A percentile compares a stretch with the other conserved stretches of the same genome.
These are phyloP conservation scores for Lactarius hatsudake DNA, from an alignment of 768 basidiomycete species.

Conservation along the genomic window DNA sequence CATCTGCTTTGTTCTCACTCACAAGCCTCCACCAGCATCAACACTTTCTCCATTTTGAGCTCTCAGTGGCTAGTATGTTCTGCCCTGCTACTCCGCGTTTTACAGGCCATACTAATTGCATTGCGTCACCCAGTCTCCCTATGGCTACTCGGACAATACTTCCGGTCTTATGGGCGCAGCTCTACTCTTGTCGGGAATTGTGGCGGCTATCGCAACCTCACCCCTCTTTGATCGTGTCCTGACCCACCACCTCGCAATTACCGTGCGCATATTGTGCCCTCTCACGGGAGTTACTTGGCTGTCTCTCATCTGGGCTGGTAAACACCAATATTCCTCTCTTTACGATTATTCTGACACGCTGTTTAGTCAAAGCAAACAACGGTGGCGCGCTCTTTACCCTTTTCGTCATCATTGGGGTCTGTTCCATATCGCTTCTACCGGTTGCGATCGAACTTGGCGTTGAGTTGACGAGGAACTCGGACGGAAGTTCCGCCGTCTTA, in stretches of 20 bases:
- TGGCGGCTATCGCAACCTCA: conserved; percentile 63
- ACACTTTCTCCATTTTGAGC: conserved; percentile 62
- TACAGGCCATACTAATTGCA: background rate
- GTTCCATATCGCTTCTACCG: conserved; percentile 69
- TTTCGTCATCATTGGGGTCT: conserved; percentile 64
- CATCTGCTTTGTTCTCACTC: background rate
- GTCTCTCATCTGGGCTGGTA: conserved; percentile 78
- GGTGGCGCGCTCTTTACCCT: conserved; percentile 58
- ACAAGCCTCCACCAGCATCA: conserved; percentile 42
- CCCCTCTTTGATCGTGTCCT: conserved; percentile 84
- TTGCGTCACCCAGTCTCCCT: conserved; percentile 50
- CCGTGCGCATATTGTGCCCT: conserved; percentile 59
- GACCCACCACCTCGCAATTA: conserved; percentile 63
- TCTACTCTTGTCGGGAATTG: conserved; percentile 66
- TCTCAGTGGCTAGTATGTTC: conserved; percentile 62
- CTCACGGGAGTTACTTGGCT: conserved; percentile 63
- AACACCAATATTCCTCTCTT: conserved; percentile 26
- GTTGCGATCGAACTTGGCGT: conserved; percentile 74
- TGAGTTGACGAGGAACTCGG: conserved; percentile 77
- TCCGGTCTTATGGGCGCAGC: conserved; percentile 70
- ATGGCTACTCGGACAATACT: conserved; percentile 64
- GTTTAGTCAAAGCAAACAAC: conserved; percentile 61
- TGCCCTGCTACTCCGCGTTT: background rate
- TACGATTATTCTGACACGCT: background rate
- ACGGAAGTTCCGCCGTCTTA: conserved; percentile 69